phyloP scores from a whole-genome alignment of 2,329 filamentous ascomycete genomes.

The Aspergillus fischeri region DNA sequence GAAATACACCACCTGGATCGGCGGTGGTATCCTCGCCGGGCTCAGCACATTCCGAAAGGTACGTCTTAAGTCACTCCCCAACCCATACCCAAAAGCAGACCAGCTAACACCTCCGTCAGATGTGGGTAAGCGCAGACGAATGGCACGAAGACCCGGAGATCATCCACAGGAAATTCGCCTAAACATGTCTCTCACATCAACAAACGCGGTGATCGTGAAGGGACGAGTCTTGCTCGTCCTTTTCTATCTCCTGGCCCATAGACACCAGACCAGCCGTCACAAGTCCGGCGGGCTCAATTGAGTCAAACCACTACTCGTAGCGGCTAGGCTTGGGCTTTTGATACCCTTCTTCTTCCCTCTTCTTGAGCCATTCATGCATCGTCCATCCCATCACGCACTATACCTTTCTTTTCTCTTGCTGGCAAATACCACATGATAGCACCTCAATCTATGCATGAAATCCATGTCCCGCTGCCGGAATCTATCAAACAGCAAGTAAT shows the following conservation, averaged over 20 bases:
- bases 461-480: neutral
- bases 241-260: neutral
- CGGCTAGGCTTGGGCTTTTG: slow-evolving; percentile 20
- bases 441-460: neutral
- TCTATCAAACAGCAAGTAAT: neutral
- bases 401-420: neutral
- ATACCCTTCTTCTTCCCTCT: slow-evolving; percentile 22
- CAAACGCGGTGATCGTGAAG: neutral
- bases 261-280: neutral
- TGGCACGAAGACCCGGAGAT: slow-evolving; percentile 99
- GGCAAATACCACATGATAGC: neutral
- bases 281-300: neutral
- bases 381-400: neutral
- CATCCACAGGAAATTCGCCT: slow-evolving; percentile 97
- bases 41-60: slow-evolving; percentile 98
- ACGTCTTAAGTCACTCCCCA: slow-evolving; percentile 33
- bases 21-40: slow-evolving; percentile 92
- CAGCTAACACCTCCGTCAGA: slow-evolving; percentile 51
- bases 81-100: neutral
- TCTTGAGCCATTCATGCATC: slow-evolving; percentile 4
- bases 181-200: slow-evolving; percentile 20
- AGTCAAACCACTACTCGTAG: slow-evolving; percentile 5
- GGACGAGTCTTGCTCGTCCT: neutral
- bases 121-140: slow-evolving; percentile 99
- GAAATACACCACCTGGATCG: slow-evolving; percentile 99